Percentiles rank a stretch among this genome's conserved stretches.
These are phyloP conservation scores for Aspergillus sp. DNA, from an alignment of 2,329 filamentous ascomycete species.

Conservation along the genomic window DNA sequence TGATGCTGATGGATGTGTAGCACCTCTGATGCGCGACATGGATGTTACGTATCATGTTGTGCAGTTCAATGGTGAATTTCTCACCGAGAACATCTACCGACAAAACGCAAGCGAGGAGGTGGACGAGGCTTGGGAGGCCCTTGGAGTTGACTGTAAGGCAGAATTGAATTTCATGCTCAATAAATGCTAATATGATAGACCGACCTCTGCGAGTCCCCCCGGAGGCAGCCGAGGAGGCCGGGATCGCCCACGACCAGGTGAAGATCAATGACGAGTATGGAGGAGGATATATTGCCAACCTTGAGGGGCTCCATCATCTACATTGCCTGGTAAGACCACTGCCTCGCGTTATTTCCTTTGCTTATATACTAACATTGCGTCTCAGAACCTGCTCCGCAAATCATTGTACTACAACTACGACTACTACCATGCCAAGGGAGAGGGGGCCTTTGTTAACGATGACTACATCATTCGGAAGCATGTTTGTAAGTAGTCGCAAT, in stretches of 20 bases:
- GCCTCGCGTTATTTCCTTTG: too few species aligned
- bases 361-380: too few species aligned
- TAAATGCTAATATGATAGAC: conserved; percentile 30
- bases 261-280: conserved; percentile 57
- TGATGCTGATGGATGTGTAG: conserved; percentile 12
- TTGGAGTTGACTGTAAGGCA: conserved; percentile 53
- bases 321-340: conserved; percentile 58
- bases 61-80: conserved; percentile 57
- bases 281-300: conserved; percentile 50
- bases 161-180: background rate
- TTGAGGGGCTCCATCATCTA: conserved; percentile 34
- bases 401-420: conserved; percentile 59
- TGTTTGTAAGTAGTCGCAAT: conserved; percentile 49
- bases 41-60: conserved; percentile 41
- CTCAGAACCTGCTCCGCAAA: conserved; percentile 58
- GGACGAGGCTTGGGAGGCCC: conserved; percentile 56
- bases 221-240: conserved; percentile 50
- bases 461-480: conserved; percentile 56
- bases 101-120: conserved; percentile 52
- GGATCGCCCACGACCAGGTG: conserved; percentile 55
- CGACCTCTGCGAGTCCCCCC: conserved; percentile 50
- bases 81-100: conserved; percentile 56
- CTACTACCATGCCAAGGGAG: conserved; percentile 53
- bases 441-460: conserved; percentile 57
- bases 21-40: conserved; percentile 41